Evolutionary conservation across 2,329 filamentous ascomycete genomes (phyloP).

Genomic region (Fusarium sp.): DNA sequence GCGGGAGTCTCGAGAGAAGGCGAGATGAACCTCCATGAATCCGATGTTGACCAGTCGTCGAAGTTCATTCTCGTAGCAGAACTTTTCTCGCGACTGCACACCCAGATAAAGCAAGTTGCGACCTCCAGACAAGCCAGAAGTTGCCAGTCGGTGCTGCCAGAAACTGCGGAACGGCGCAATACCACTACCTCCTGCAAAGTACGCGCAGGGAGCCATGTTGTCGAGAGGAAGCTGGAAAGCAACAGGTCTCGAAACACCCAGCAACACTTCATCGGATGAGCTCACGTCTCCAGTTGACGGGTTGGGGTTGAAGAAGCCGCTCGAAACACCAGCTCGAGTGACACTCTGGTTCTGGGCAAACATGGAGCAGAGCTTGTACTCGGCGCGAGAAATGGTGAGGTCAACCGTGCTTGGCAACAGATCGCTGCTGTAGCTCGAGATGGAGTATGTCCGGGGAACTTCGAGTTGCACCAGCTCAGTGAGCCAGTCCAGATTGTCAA

Average conservation of each 20-base stretch:
- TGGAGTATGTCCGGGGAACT: slow-evolving; percentile 68
- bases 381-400: slow-evolving; percentile 66
- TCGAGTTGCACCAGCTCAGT: slow-evolving; percentile 64
- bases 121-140: slow-evolving; percentile 57
- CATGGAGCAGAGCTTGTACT: slow-evolving; percentile 63
- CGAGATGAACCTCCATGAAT: slow-evolving; percentile 67
- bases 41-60: slow-evolving; percentile 58
- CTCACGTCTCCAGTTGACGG: slow-evolving; percentile 53
- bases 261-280: slow-evolving; percentile 61
- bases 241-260: slow-evolving; percentile 68
- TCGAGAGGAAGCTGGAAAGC: slow-evolving; percentile 68
- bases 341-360: slow-evolving; percentile 55
- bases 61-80: slow-evolving; percentile 44
- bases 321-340: slow-evolving; percentile 64
- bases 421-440: slow-evolving; percentile 66
- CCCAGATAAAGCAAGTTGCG: slow-evolving; percentile 67
- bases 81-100: slow-evolving; percentile 67
- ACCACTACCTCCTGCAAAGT: slow-evolving; percentile 69
- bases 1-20: slow-evolving; percentile 66
- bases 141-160: slow-evolving; percentile 62
- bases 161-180: slow-evolving; percentile 70
- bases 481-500: slow-evolving; percentile 63
- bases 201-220: slow-evolving; percentile 65
- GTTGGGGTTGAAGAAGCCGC: slow-evolving; percentile 68
- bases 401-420: slow-evolving; percentile 67